Percentiles rank a stretch among this genome's conserved stretches.
Evolutionary conservation across 2,329 filamentous ascomycete species (phyloP).

Genomic region (Dothidotthia symphoricarpi): DNA sequence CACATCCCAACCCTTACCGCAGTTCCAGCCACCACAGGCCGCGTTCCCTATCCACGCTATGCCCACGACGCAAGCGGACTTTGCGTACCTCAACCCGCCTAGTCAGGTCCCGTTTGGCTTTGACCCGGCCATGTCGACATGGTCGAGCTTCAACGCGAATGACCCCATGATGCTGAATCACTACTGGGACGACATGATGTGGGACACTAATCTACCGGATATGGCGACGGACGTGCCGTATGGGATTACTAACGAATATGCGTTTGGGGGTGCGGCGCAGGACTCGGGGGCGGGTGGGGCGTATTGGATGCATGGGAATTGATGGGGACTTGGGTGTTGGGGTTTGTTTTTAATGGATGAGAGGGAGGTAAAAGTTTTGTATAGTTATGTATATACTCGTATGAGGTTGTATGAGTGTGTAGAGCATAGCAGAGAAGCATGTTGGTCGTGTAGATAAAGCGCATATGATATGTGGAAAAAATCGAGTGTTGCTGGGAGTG

Average conservation of each 20-base stretch:
- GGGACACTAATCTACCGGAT: conserved; percentile 42
- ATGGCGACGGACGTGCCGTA: conserved; percentile 39
- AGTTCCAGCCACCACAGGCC: conserved; percentile 13
- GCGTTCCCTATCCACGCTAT: conserved; percentile 14
- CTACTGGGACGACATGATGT: conserved; percentile 47
- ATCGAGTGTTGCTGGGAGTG: too few species aligned
- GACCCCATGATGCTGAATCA: conserved; percentile 34
- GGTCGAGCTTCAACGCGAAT: conserved; percentile 24
- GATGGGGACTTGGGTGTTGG: too few species aligned
- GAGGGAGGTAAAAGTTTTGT: too few species aligned
- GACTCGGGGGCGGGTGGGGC: conserved; percentile 31
- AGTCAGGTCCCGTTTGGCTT: conserved; percentile 24
- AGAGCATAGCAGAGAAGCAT: too few species aligned
- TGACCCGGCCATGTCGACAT: conserved; percentile 27
- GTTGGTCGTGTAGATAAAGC: too few species aligned
- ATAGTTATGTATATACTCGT: conserved; percentile 12
- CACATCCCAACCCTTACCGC: conserved; percentile 9
- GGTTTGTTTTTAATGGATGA: conserved; percentile 6
- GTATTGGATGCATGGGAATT: conserved; percentile 41
- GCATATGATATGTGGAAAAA: too few species aligned
- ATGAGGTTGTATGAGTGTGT: conserved; percentile 23
- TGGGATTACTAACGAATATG: conserved; percentile 35
- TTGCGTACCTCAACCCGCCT: conserved; percentile 2
- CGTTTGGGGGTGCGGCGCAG: conserved; percentile 35
- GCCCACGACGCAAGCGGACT: conserved; percentile 13